phyloP scores from a whole-genome alignment of 441 rosid genomes.

The Gossypium trilobum region DNA sequence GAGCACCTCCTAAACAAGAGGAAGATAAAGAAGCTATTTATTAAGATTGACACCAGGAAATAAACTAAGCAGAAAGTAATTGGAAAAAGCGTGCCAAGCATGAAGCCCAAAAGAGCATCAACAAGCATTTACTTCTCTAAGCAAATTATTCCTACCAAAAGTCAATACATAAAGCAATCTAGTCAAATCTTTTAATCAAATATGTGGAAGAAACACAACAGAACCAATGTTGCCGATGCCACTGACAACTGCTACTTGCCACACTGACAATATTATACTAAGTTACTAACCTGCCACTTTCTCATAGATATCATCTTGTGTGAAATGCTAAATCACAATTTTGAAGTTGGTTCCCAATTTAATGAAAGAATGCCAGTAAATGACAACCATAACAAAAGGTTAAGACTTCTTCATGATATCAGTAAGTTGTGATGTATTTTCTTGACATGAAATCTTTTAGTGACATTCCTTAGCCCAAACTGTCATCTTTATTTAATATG shows the following conservation, averaged over 20 bases:
- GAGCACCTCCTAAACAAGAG: conserved; percentile 1
- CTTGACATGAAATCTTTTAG: conserved; percentile 7
- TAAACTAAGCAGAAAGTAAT: neutral
- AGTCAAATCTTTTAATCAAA: neutral
- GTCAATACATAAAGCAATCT: neutral
- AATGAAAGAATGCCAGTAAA: neutral
- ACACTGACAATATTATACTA: neutral
- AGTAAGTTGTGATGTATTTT: neutral
- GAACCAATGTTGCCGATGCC: neutral
- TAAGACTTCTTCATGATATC: neutral
- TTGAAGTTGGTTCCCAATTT: neutral
- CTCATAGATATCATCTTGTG: conserved; percentile 1
- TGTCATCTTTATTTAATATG: neutral
- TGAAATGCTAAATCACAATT: neutral
- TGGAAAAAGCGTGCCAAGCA: neutral
- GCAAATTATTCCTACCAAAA: neutral
- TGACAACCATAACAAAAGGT: neutral
- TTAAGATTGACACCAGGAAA: neutral
- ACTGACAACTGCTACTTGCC: neutral
- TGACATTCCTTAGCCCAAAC: neutral
- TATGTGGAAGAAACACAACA: neutral
- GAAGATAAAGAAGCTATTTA: neutral
- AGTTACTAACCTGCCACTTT: neutral
- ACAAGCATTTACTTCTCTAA: neutral
- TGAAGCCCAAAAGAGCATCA: neutral